A percentile compares a stretch with the other conserved stretches of the same genome.
Evolutionary conservation across 2,329 filamentous ascomycete species (phyloP).

Genomic region (Pseudogymnoascus sp.): DNA sequence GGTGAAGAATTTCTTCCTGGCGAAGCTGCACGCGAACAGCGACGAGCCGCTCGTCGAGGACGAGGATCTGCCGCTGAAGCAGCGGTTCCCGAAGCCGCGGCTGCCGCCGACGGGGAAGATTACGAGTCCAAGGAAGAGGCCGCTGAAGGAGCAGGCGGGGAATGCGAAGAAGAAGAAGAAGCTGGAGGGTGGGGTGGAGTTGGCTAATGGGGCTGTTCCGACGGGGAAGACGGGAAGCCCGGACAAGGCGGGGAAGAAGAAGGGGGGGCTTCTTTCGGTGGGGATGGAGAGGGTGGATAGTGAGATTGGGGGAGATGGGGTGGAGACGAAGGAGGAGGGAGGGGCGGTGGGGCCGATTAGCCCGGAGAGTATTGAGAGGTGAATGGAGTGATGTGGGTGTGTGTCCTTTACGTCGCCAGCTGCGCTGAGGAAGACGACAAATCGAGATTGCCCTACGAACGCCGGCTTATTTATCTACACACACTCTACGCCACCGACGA

Average conservation of each 20-base stretch:
- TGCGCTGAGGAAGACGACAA: neutral
- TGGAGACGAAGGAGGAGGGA: constrained; percentile 60
- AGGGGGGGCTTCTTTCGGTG: constrained; percentile 25
- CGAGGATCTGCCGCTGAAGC: constrained; percentile 88
- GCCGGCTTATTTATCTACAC: neutral
- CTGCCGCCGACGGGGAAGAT: constrained; percentile 76
- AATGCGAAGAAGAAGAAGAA: constrained; percentile 86
- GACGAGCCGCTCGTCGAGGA: constrained; percentile 84
- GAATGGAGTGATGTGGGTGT: neutral
- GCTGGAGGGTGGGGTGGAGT: constrained; percentile 44
- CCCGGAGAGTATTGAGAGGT: constrained; percentile 53
- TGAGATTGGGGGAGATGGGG: constrained; percentile 41
- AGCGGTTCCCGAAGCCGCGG: constrained; percentile 60
- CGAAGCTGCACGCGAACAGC: constrained; percentile 76
- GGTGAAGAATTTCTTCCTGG: constrained; percentile 83
- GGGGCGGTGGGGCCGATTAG: constrained; percentile 72
- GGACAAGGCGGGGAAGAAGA: constrained; percentile 44
- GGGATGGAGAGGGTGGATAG: constrained; percentile 51
- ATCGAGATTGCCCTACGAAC: neutral
- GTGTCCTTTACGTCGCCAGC: neutral
- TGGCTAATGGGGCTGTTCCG: constrained; percentile 22
- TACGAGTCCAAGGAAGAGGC: constrained; percentile 72
- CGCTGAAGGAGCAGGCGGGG: constrained; percentile 72
- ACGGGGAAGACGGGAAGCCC: constrained; percentile 29
- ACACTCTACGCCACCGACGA: neutral